Percentiles rank a stretch among this genome's conserved stretches.
These are phyloP conservation scores for Aspergillus phoenicis DNA, from an alignment of 2,329 filamentous ascomycete genomes.

Conservation along the genomic window DNA sequence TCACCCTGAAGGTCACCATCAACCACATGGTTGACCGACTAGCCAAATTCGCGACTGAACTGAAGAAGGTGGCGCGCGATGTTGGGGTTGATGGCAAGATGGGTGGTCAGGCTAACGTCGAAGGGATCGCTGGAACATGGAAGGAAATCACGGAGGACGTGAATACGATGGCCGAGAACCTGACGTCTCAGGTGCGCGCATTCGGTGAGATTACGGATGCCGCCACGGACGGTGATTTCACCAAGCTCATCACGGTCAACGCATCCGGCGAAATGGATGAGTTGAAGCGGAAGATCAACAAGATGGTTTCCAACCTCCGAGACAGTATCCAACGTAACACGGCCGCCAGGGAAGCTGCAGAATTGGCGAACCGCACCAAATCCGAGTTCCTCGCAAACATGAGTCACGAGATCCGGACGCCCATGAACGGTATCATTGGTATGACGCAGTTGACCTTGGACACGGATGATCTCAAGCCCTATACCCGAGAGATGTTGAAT, in stretches of 20 bases:
- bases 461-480: slow-evolving; percentile 89
- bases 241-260: slow-evolving; percentile 93
- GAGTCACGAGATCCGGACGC: slow-evolving; percentile 97
- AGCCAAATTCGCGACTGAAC: slow-evolving; percentile 93
- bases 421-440: slow-evolving; percentile 96
- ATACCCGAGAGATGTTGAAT: slow-evolving; percentile 97
- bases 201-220: slow-evolving; percentile 99
- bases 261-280: slow-evolving; percentile 99
- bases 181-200: slow-evolving; percentile 94
- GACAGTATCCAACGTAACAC: slow-evolving; percentile 98
- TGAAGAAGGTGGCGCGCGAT: slow-evolving; percentile 93
- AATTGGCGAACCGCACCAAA: slow-evolving; percentile 96
- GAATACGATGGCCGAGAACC: slow-evolving; percentile 84
- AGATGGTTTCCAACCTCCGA: slow-evolving; percentile 94
- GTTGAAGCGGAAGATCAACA: slow-evolving; percentile 97
- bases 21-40: slow-evolving; percentile 98
- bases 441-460: slow-evolving; percentile 97
- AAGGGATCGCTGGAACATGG: slow-evolving; percentile 90
- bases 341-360: slow-evolving; percentile 90
- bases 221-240: slow-evolving; percentile 95
- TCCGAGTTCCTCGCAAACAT: slow-evolving; percentile 98
- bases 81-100: slow-evolving; percentile 98
- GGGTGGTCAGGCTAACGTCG: slow-evolving; percentile 94
- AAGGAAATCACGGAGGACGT: slow-evolving; percentile 98
- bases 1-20: slow-evolving; percentile 92